Evolutionary conservation across 371 early-diverging fungal genomes (phyloP).

Genomic region (Capillidium heterosporum): DNA sequence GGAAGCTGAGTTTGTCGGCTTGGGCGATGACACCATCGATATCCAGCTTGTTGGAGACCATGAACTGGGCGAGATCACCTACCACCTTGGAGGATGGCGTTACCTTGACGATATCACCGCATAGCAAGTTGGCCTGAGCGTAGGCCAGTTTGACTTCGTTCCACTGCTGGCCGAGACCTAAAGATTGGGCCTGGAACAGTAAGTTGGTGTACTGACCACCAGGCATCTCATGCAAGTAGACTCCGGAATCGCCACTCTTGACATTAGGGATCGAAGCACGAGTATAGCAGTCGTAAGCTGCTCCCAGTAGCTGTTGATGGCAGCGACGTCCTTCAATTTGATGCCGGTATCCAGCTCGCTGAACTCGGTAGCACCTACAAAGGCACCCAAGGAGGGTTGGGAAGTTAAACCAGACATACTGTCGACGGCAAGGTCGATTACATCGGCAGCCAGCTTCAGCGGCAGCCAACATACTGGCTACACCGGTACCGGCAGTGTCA

Average conservation of each 20-base stretch:
- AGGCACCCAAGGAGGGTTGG: conserved; percentile 91
- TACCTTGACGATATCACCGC: conserved; percentile 92
- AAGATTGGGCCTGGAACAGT: conserved; percentile 84
- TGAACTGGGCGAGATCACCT: conserved; percentile 91
- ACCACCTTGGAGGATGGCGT: conserved; percentile 94
- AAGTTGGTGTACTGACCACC: conserved; percentile 94
- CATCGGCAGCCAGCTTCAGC: conserved; percentile 89
- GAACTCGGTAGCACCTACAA: conserved; percentile 66
- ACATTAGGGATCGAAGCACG: conserved; percentile 86
- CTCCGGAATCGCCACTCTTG: conserved; percentile 69
- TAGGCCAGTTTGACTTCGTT: conserved; percentile 83
- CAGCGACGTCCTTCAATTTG: conserved; percentile 44
- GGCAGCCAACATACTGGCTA: conserved; percentile 82
- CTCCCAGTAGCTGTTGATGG: conserved; percentile 88
- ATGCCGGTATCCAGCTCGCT: conserved; percentile 67
- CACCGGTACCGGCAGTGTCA: conserved; percentile 93
- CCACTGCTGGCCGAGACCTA: conserved; percentile 87
- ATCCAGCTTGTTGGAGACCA: conserved; percentile 71
- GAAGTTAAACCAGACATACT: conserved; percentile 90
- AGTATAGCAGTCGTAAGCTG: conserved; percentile 82
- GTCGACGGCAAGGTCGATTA: conserved; percentile 83
- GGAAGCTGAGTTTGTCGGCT: conserved; percentile 68
- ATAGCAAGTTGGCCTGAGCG: conserved; percentile 69
- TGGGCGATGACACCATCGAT: conserved; percentile 55
- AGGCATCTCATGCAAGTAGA: conserved; percentile 91